Evolutionary conservation across 2,329 filamentous ascomycete genomes (phyloP).

Genomic region (Aphanocladium album): DNA sequence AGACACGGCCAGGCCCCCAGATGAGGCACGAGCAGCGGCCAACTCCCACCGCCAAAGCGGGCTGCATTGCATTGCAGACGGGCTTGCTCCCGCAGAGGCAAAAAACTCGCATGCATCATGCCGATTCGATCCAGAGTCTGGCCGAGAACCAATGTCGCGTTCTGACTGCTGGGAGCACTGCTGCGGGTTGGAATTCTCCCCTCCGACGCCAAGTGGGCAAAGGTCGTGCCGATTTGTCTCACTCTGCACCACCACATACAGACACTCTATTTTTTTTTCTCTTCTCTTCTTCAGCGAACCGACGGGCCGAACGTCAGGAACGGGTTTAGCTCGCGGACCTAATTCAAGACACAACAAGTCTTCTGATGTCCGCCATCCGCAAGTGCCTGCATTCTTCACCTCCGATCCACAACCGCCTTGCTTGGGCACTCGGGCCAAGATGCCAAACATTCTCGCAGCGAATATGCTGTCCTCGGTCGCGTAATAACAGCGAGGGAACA

Average conservation of each 20-base stretch:
- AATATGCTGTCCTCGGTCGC: neutral
- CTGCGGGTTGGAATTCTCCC: constrained; percentile 2
- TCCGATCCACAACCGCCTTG: neutral
- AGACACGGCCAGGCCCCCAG: neutral
- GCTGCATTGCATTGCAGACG: neutral
- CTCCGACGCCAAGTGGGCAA: neutral
- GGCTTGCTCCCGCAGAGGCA: neutral
- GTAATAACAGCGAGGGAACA: neutral
- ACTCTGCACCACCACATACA: constrained; percentile 8
- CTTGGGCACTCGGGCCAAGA: neutral
- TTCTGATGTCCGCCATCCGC: neutral
- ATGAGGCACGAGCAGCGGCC: neutral
- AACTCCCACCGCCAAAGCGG: neutral
- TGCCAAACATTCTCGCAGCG: neutral
- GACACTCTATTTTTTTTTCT: neutral
- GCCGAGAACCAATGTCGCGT: constrained; percentile 2
- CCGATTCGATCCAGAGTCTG: neutral
- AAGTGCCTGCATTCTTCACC: constrained; percentile 4
- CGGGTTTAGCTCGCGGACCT: neutral
- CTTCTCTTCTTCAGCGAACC: neutral
- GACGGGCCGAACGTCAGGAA: neutral
- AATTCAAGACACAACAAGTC: constrained; percentile 7
- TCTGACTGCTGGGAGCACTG: neutral
- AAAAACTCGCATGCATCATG: neutral
- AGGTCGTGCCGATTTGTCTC: neutral